Percentiles rank a stretch among this genome's conserved stretches.
Conservation (phyloP, 2,329 filamentous ascomycete genomes). For the Nemania sp. region DNA sequence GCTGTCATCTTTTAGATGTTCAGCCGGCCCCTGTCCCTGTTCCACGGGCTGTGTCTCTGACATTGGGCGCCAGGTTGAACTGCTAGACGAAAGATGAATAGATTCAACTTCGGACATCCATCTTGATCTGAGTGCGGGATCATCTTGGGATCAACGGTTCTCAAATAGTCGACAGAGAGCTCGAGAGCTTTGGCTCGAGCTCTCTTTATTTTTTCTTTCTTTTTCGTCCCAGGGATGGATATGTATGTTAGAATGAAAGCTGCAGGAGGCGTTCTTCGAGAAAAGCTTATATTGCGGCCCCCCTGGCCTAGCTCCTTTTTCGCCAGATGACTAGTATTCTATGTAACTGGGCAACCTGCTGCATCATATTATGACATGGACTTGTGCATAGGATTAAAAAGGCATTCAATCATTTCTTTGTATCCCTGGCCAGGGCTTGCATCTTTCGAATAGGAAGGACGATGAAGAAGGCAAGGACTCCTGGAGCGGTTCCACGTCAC, state of each 20-base stretch:
- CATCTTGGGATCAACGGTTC: constrained; percentile 27
- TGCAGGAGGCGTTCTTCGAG: constrained; percentile 15
- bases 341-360: neutral
- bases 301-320: neutral
- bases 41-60: constrained; percentile 20
- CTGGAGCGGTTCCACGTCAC: no score
- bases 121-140: constrained; percentile 22
- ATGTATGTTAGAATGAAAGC: constrained; percentile 19
- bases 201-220: no score
- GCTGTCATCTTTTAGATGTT: constrained; percentile 9
- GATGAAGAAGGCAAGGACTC: no score
- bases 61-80: constrained; percentile 24
- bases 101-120: constrained; percentile 3
- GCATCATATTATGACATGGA: constrained; percentile 1
- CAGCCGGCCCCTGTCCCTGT: constrained; percentile 10
- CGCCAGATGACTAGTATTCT: constrained; percentile 3
- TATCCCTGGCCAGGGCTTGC: no score
- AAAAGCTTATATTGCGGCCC: constrained; percentile 30
- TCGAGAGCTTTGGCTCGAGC: no score
- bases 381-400: neutral
- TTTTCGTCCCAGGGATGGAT: constrained; percentile 30
- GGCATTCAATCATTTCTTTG: neutral
- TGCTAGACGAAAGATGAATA: constrained; percentile 17
- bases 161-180: constrained; percentile 21
- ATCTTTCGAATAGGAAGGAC: no score